Percentiles rank a stretch among this genome's conserved stretches.
phyloP scores from a whole-genome alignment of 345 rosid genomes.

The Pistacia vera region DNA sequence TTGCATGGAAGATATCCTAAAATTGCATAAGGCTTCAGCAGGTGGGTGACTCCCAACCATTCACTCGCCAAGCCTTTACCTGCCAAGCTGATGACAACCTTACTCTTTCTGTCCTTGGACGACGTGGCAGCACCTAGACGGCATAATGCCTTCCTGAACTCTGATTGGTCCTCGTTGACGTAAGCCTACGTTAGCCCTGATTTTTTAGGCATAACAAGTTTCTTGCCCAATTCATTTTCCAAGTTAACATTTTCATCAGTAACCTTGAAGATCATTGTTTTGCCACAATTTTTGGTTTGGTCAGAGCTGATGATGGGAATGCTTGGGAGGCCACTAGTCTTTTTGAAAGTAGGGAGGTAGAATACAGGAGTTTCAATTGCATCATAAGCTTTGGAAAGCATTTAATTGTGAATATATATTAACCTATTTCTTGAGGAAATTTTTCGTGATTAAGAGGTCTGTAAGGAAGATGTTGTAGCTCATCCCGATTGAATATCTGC shows the following conservation, averaged over 20 bases:
- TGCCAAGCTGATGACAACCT: too few relatives aligned
- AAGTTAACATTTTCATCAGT: neutral
- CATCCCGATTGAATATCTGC: constrained; percentile 86
- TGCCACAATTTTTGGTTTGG: constrained; percentile 37
- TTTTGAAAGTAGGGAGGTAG: constrained; percentile 48
- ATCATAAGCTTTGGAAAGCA: constrained; percentile 20
- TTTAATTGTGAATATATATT: constrained; percentile 40
- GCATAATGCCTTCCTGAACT: too few relatives aligned
- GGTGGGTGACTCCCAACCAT: too few relatives aligned
- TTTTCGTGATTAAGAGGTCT: constrained; percentile 45
- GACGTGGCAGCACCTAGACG: too few relatives aligned
- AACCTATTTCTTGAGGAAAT: constrained; percentile 61
- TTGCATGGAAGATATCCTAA: too few relatives aligned
- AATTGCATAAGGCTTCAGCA: too few relatives aligned
- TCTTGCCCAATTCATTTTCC: constrained; percentile 16
- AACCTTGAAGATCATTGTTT: constrained; percentile 34
- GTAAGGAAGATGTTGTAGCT: constrained; percentile 76
- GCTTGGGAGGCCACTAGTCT: neutral
- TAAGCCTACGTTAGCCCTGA: too few relatives aligned
- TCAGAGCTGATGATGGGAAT: constrained; percentile 21
- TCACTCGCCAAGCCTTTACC: too few relatives aligned
- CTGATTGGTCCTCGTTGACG: too few relatives aligned
- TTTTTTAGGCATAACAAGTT: constrained; percentile 13
- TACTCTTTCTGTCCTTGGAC: too few relatives aligned
- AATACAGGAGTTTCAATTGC: constrained; percentile 44